These are phyloP conservation scores for Lanmaoa pseudosensibilis DNA, from an alignment of 768 basidiomycete species.

Conservation along the genomic window DNA sequence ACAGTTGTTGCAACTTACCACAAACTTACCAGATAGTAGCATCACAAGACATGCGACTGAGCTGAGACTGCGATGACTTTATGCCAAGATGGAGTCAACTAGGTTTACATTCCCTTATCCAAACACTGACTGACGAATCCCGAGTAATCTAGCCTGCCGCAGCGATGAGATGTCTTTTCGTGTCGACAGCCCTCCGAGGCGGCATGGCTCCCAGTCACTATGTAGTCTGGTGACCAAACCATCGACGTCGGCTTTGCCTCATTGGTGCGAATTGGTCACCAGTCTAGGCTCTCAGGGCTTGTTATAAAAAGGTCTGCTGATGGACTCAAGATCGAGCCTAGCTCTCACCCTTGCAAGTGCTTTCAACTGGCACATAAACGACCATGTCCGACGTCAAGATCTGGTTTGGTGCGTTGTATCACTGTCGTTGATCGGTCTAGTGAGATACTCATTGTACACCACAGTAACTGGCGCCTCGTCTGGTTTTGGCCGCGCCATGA, in stretches of 20 bases:
- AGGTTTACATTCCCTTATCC: no score
- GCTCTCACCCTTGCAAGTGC: not conserved
- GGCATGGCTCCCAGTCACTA: no score
- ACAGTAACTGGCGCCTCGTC: conserved; percentile 37
- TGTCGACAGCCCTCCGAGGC: not conserved
- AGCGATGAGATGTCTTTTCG: not conserved
- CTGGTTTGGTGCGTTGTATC: conserved; percentile 17
- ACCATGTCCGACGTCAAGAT: conserved; percentile 20
- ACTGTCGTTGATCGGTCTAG: not conserved
- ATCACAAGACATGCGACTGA: no score
- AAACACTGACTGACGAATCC: not conserved
- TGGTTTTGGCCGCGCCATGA: conserved; percentile 39
- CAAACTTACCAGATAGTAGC: no score
- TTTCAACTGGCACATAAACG: not conserved
- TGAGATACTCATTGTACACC: not conserved
- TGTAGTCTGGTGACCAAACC: no score
- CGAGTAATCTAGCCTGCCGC: not conserved
- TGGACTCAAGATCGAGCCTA: not conserved
- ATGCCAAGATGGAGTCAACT: no score
- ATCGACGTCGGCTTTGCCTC: no score
- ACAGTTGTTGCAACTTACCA: no score
- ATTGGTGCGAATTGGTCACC: no score
- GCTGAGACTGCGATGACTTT: no score
- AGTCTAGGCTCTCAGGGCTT: no score
- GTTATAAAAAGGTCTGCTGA: not conserved